Conservation (phyloP, 768 basidiomycete species). For the Pholiota molesta region DNA sequence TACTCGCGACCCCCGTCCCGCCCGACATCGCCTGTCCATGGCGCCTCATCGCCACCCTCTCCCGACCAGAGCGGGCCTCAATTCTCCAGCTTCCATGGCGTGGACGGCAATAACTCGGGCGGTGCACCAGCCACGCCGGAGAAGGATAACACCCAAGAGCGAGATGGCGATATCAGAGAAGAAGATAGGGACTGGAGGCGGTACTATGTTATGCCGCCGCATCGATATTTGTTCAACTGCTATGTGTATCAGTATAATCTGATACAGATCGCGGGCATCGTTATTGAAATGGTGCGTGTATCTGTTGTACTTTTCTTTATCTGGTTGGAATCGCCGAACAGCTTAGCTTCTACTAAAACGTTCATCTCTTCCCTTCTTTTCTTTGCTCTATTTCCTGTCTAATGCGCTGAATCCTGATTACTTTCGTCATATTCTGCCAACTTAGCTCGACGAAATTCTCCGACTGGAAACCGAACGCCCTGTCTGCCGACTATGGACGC, state of each 20-base stretch:
- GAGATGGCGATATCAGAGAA: neutral
- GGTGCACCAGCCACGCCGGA: neutral
- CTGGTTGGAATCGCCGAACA: too few species aligned
- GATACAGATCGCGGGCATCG: constrained; percentile 38
- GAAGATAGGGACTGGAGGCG: neutral
- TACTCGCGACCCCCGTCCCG: constrained; percentile 2
- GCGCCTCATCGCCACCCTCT: neutral
- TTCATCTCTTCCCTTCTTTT: too few species aligned
- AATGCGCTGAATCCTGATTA: too few species aligned
- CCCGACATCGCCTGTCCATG: neutral
- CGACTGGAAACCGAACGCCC: constrained; percentile 52
- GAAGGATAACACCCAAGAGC: neutral
- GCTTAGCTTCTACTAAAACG: too few species aligned
- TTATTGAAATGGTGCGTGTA: constrained; percentile 43
- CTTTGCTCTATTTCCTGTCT: too few species aligned
- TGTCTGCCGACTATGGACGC: constrained; percentile 58
- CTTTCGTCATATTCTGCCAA: too few species aligned
- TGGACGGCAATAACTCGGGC: neutral
- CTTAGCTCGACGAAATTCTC: constrained; percentile 61
- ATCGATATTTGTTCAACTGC: constrained; percentile 73
- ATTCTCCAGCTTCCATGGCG: neutral
- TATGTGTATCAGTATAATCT: constrained; percentile 72
- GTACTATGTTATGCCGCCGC: constrained; percentile 44
- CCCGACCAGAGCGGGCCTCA: neutral
- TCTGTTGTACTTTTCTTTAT: neutral